Evolutionary conservation across 108 stramenopile species (phyloP).

Genomic region (Stephanodiscus triporus): DNA sequence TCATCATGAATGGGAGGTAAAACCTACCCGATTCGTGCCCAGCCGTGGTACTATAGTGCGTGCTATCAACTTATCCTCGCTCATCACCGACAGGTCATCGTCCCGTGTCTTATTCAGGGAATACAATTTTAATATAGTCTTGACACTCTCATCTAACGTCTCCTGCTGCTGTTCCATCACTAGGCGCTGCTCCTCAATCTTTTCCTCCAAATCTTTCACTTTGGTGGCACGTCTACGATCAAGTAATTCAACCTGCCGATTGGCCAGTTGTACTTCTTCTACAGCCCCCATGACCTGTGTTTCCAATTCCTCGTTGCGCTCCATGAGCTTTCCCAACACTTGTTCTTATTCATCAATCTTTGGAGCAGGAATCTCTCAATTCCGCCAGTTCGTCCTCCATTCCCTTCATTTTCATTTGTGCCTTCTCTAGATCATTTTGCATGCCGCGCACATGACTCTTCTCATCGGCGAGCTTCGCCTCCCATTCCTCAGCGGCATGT

Average conservation of each 20-base stretch:
- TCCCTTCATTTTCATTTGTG: conserved; percentile 25
- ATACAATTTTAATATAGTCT: conserved; percentile 49
- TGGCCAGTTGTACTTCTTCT: conserved; percentile 39
- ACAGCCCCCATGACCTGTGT: conserved; percentile 24
- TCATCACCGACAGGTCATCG: conserved; percentile 44
- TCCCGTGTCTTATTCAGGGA: conserved; percentile 42
- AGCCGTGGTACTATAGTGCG: conserved; percentile 38
- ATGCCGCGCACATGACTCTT: conserved; percentile 22
- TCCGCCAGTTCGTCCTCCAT: conserved; percentile 29
- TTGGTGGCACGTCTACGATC: conserved; percentile 36
- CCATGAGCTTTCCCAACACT: conserved; percentile 47
- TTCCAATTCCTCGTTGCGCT: conserved; percentile 45
- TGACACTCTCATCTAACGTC: conserved; percentile 51
- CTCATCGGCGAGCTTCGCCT: conserved; percentile 44
- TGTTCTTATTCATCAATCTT: conserved; percentile 49
- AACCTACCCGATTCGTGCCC: background rate
- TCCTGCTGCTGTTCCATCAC: conserved; percentile 51
- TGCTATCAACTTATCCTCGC: conserved; percentile 43
- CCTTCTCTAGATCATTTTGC: conserved; percentile 27
- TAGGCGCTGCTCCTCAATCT: conserved; percentile 41
- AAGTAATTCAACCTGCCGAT: conserved; percentile 36
- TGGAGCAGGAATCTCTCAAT: conserved; percentile 26
- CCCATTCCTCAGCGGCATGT: conserved; percentile 31
- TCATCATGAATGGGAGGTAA: conserved; percentile 5
- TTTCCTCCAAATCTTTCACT: conserved; percentile 42